These are phyloP conservation scores for Elsinoe fawcettii DNA, from an alignment of 2,329 filamentous ascomycete species.

Conservation along the genomic window DNA sequence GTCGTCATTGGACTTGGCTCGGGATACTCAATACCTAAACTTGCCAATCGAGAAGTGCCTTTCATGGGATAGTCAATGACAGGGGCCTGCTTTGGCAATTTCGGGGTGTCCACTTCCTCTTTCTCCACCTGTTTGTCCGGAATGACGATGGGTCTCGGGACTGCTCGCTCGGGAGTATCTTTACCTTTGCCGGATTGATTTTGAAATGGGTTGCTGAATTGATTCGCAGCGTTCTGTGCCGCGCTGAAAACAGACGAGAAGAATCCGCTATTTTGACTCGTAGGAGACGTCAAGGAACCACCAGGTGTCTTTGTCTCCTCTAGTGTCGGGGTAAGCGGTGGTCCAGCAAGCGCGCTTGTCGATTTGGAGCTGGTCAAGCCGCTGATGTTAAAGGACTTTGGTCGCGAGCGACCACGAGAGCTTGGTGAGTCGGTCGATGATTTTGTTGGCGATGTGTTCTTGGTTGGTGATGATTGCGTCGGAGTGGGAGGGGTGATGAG, in stretches of 20 bases:
- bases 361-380: constrained; percentile 50
- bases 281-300: constrained; percentile 42
- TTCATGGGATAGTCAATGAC: constrained; percentile 9
- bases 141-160: constrained; percentile 14
- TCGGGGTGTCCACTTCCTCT: constrained; percentile 16
- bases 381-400: constrained; percentile 13
- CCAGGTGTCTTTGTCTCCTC: constrained; percentile 60
- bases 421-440: constrained; percentile 21
- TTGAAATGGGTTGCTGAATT: constrained; percentile 64
- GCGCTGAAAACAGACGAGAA: constrained; percentile 91
- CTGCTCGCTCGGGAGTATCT: constrained; percentile 23
- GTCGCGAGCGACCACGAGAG: constrained; percentile 1
- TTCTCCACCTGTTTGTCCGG: background rate
- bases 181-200: constrained; percentile 51
- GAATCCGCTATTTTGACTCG: constrained; percentile 54
- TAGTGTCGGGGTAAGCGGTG: constrained; percentile 64
- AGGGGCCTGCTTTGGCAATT: constrained; percentile 16
- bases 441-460: constrained; percentile 33
- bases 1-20: constrained; percentile 51
- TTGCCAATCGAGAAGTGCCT: background rate
- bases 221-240: constrained; percentile 82
- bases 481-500: constrained; percentile 59
- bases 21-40: constrained; percentile 36
- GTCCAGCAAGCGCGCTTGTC: constrained; percentile 61
- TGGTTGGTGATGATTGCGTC: constrained; percentile 35